A percentile compares a stretch with the other conserved stretches of the same genome.
Conservation (phyloP, 139 green algal genomes). For the Chlorella sorokiniana region DNA sequence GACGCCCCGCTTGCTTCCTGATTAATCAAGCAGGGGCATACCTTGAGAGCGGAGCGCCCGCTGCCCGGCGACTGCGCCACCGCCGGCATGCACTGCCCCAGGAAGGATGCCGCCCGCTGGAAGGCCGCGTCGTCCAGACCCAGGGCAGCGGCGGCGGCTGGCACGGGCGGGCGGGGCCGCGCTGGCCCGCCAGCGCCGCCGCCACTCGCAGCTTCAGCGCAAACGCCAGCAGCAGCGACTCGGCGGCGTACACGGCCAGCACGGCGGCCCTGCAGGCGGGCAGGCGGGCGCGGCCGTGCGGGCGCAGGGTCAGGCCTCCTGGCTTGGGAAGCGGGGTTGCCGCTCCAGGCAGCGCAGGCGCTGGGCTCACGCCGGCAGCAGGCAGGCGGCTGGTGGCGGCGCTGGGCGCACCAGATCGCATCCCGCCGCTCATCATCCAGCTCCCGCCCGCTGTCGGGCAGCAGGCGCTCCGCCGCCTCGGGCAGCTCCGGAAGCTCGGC, state of each 20-base stretch:
- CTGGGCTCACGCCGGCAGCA: too few species aligned
- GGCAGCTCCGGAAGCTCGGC: conserved; percentile 46
- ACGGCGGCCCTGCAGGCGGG: conserved; percentile 56
- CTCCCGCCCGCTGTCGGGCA: conserved; percentile 58
- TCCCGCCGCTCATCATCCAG: conserved; percentile 62
- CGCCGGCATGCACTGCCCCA: conserved; percentile 53
- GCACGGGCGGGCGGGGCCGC: neutral
- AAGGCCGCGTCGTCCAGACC: conserved; percentile 24
- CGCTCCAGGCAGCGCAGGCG: too few species aligned
- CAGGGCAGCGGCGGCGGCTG: neutral
- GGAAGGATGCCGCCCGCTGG: conserved; percentile 46
- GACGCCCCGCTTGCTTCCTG: neutral
- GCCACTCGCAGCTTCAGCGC: conserved; percentile 88
- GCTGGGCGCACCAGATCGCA: conserved; percentile 40
- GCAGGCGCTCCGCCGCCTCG: conserved; percentile 60
- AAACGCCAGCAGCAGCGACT: conserved; percentile 89
- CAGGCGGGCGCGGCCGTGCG: neutral
- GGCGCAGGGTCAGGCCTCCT: neutral
- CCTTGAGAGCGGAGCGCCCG: conserved; percentile 13
- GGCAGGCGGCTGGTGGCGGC: too few species aligned
- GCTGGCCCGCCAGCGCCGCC: conserved; percentile 31
- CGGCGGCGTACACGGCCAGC: conserved; percentile 76
- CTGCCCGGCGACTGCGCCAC: neutral
- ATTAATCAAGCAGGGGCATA: neutral
- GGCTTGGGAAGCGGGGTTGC: neutral